Conservation (phyloP, 192 early-diverging fungal genomes). For the Podila clonocystis region DNA sequence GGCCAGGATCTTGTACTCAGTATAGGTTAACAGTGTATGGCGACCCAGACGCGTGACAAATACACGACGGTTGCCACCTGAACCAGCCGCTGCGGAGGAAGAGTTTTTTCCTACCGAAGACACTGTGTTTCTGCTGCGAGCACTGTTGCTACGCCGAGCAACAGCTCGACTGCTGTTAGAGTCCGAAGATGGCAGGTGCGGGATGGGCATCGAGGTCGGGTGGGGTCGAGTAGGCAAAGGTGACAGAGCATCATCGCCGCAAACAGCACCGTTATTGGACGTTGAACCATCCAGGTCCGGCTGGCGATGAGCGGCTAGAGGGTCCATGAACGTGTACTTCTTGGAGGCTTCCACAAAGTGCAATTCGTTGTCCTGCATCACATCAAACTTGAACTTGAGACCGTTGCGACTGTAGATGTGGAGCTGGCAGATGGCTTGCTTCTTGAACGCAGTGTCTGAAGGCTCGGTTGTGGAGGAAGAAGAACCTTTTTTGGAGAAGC, state of each 20-base stretch:
- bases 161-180: background rate
- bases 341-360: constrained; percentile 52
- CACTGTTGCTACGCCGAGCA: constrained; percentile 6
- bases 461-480: background rate
- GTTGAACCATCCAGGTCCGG: constrained; percentile 17
- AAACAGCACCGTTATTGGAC: background rate
- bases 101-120: constrained; percentile 11
- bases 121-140: constrained; percentile 15
- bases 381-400: constrained; percentile 55
- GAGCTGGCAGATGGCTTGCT: constrained; percentile 27
- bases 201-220: constrained; percentile 1
- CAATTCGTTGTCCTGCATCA: constrained; percentile 49
- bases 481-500: constrained; percentile 9
- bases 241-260: constrained; percentile 2
- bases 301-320: constrained; percentile 35
- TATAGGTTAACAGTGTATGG: constrained; percentile 40
- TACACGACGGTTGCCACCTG: constrained; percentile 17
- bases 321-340: constrained; percentile 52
- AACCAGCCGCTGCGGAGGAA: background rate
- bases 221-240: background rate
- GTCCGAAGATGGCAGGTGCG: background rate
- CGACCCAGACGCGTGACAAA: constrained; percentile 45
- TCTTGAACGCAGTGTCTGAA: constrained; percentile 27
- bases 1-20: constrained; percentile 37
- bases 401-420: constrained; percentile 51